phyloP scores from a whole-genome alignment of 1,139 yeast species.

The Ogataea hybrid region DNA sequence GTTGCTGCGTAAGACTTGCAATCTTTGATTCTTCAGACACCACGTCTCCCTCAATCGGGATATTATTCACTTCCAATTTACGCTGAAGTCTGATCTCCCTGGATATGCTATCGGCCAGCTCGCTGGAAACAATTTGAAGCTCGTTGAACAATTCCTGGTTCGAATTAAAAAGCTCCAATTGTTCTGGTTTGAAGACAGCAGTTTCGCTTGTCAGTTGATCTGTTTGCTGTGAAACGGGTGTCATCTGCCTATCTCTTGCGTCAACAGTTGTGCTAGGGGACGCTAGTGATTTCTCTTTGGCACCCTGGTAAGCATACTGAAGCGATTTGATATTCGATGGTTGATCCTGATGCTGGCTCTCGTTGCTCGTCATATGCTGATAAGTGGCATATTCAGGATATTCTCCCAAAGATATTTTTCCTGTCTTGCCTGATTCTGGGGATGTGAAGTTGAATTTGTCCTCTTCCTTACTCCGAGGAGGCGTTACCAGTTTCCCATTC shows the following conservation, averaged over 20 bases:
- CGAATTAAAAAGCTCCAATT: constrained; percentile 58
- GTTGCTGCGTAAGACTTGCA: constrained; percentile 51
- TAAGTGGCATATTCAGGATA: constrained; percentile 3
- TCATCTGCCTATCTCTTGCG: no score
- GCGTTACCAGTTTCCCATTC: not conserved
- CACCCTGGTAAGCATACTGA: not conserved
- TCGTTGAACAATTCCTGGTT: constrained; percentile 60
- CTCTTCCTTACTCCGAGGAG: not conserved
- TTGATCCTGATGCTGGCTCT: not conserved
- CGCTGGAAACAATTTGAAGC: constrained; percentile 64
- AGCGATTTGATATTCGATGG: not conserved
- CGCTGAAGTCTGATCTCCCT: constrained; percentile 61
- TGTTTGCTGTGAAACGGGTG: not conserved
- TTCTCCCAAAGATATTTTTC: constrained; percentile 1
- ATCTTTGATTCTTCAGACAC: constrained; percentile 46
- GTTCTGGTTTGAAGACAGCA: constrained; percentile 49
- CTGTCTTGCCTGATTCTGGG: constrained; percentile 10
- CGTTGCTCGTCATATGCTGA: not conserved
- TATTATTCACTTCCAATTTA: constrained; percentile 30
- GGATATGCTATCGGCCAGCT: constrained; percentile 66
- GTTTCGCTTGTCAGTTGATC: not conserved
- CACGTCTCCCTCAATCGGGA: constrained; percentile 20
- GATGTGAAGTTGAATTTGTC: constrained; percentile 12
- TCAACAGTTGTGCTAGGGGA: no score
- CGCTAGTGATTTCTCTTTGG: no score